These are phyloP conservation scores for Phytophthora pluvialis DNA, from an alignment of 352 stramenopile genomes.

Conservation along the genomic window DNA sequence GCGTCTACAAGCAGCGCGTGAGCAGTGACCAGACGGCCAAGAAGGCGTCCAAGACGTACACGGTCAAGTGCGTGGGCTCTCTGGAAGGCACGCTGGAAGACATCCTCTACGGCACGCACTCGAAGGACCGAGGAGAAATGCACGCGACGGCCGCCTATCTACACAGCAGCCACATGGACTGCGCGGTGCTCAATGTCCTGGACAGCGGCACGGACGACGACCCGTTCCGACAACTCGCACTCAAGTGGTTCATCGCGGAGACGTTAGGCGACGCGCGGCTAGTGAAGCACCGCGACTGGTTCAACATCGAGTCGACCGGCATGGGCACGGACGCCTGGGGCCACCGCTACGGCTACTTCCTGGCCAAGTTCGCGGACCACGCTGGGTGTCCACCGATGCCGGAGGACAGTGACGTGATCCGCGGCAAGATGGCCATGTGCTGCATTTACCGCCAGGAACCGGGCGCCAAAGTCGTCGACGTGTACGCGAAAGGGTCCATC, in stretches of 20 bases:
- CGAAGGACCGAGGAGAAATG: slow-evolving; percentile 48
- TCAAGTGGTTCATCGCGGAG: slow-evolving; percentile 62
- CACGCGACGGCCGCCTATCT: slow-evolving; percentile 42
- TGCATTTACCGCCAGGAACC: slow-evolving; percentile 61
- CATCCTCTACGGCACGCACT: slow-evolving; percentile 57
- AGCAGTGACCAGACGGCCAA: slow-evolving; percentile 8
- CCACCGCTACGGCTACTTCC: slow-evolving; percentile 59
- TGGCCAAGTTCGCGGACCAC: slow-evolving; percentile 45
- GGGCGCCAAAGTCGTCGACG: slow-evolving; percentile 40
- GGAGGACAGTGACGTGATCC: slow-evolving; percentile 36
- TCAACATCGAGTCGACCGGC: slow-evolving; percentile 65
- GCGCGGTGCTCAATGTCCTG: slow-evolving; percentile 47
- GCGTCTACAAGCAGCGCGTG: slow-evolving; percentile 29
- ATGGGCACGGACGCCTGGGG: slow-evolving; percentile 41
- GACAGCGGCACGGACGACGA: slow-evolving; percentile 43
- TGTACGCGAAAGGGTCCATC: slow-evolving; percentile 54
- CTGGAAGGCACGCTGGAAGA: slow-evolving; percentile 61
- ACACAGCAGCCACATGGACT: slow-evolving; percentile 49
- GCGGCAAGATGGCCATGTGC: slow-evolving; percentile 63
- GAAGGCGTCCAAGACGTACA: slow-evolving; percentile 28
- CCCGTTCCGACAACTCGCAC: slow-evolving; percentile 50
- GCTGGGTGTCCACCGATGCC: slow-evolving; percentile 49
- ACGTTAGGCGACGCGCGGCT: slow-evolving; percentile 46
- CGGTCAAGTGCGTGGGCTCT: slow-evolving; percentile 49
- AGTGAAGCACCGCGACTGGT: slow-evolving; percentile 66